These are phyloP conservation scores for Favolaschia claudopus DNA, from an alignment of 768 basidiomycete genomes.

Conservation along the genomic window DNA sequence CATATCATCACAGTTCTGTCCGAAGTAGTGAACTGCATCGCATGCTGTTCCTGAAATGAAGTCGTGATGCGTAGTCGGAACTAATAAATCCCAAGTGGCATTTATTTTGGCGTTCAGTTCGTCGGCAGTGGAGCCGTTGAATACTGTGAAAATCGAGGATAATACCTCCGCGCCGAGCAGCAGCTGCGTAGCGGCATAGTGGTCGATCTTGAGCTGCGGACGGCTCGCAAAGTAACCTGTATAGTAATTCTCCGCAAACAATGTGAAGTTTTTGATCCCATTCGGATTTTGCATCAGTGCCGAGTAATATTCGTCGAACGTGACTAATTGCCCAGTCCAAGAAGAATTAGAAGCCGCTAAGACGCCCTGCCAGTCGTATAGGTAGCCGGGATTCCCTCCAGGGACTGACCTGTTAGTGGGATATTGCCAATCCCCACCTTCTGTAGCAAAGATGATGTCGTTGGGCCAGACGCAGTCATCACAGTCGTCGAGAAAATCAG, in stretches of 20 bases:
- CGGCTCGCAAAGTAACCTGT: conserved; percentile 12
- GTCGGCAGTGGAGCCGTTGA: background rate
- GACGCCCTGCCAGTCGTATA: conserved; percentile 2
- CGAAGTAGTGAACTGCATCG: background rate
- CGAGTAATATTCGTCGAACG: conserved; percentile 8
- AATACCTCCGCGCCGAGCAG: conserved; percentile 7
- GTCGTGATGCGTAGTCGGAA: conserved; percentile 9
- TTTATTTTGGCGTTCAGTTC: background rate
- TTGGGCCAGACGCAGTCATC: background rate
- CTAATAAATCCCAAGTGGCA: background rate
- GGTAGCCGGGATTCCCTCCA: background rate
- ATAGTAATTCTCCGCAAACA: conserved; percentile 8
- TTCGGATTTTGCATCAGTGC: conserved; percentile 3
- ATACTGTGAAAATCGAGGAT: background rate
- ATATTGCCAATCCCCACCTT: background rate
- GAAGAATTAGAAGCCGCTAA: background rate
- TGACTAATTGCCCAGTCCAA: background rate
- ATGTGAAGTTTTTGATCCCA: background rate
- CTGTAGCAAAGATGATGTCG: background rate
- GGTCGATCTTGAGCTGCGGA: conserved; percentile 10
- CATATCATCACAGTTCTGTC: background rate
- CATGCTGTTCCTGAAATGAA: conserved; percentile 4
- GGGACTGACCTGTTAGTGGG: background rate
- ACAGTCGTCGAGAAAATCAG: background rate
- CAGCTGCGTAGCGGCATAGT: conserved; percentile 5